Percentiles rank a stretch among this genome's conserved stretches.
These are phyloP conservation scores for Beauveria caledonica DNA, from an alignment of 2,329 filamentous ascomycete genomes.

Conservation along the genomic window DNA sequence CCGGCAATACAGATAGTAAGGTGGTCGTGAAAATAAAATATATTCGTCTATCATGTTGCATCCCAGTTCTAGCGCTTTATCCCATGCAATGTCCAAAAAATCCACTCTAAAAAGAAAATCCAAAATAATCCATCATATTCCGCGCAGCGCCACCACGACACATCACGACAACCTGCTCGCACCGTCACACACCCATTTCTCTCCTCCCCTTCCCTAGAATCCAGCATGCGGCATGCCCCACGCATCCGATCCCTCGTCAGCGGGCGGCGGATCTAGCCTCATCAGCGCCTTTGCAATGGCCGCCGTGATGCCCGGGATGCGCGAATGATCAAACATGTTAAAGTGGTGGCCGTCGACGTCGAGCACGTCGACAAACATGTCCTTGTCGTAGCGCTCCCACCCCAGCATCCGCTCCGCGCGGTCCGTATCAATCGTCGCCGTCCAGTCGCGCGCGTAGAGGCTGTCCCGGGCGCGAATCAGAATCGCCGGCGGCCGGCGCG, in stretches of 20 bases:
- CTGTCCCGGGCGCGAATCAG: slow-evolving; percentile 37
- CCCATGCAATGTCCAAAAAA: background rate
- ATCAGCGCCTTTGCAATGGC: slow-evolving; percentile 15
- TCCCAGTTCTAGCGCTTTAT: background rate
- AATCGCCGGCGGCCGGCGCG: slow-evolving; percentile 31
- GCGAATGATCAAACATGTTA: slow-evolving; percentile 31
- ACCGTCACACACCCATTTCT: too few species aligned
- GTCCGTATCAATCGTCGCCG: slow-evolving; percentile 33
- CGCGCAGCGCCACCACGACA: too few species aligned
- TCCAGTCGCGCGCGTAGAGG: slow-evolving; percentile 26
- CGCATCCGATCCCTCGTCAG: background rate
- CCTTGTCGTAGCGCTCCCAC: slow-evolving; percentile 39
- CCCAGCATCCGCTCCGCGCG: slow-evolving; percentile 35
- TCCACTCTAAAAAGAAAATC: background rate
- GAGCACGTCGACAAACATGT: slow-evolving; percentile 36
- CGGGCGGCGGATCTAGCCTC: slow-evolving; percentile 7
- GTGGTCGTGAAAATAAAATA: background rate
- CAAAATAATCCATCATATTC: background rate
- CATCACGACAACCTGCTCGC: too few species aligned
- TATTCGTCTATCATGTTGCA: background rate
- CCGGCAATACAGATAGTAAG: background rate
- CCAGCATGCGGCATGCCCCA: background rate
- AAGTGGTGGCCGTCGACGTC: slow-evolving; percentile 46
- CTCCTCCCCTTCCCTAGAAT: background rate
- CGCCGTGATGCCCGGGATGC: slow-evolving; percentile 21